These are phyloP conservation scores for Zygoascus flipseniorum DNA, from an alignment of 805 yeast genomes.

Conservation along the genomic window DNA sequence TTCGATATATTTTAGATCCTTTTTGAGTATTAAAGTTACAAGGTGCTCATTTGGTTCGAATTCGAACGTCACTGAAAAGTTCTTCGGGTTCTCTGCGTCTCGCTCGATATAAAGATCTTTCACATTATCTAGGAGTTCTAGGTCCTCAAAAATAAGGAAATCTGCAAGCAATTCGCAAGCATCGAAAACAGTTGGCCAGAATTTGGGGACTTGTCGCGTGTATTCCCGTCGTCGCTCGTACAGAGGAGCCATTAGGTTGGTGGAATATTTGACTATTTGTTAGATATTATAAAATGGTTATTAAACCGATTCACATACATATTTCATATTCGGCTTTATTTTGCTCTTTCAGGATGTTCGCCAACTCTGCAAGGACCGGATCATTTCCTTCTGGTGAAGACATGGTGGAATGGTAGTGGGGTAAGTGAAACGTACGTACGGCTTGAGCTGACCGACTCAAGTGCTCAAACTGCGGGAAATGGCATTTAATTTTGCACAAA, in stretches of 20 bases:
- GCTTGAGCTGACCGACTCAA: too few species aligned
- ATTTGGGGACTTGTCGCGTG: conserved; percentile 52
- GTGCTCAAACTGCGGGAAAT: too few species aligned
- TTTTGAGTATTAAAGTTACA: conserved; percentile 49
- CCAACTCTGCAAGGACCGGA: conserved; percentile 14
- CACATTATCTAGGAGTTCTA: conserved; percentile 61
- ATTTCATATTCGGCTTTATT: conserved; percentile 20
- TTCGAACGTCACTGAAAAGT: conserved; percentile 52
- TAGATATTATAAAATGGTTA: background rate
- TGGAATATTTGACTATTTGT: conserved; percentile 12
- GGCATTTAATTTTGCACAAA: too few species aligned
- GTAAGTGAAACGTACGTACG: too few species aligned
- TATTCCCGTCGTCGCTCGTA: conserved; percentile 48
- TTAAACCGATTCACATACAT: conserved; percentile 12
- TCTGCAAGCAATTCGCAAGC: conserved; percentile 74
- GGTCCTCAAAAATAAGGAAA: conserved; percentile 63
- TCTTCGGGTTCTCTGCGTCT: conserved; percentile 38
- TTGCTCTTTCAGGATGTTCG: conserved; percentile 19
- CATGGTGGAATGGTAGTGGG: background rate
- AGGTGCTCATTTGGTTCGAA: conserved; percentile 47
- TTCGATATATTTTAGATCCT: conserved; percentile 37
- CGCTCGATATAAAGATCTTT: conserved; percentile 51
- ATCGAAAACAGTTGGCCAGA: conserved; percentile 83
- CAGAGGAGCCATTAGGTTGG: conserved; percentile 42
- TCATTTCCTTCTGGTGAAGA: background rate